Conservation (phyloP, 306 rosid species). For the Lithocarpus polystachyus region DNA sequence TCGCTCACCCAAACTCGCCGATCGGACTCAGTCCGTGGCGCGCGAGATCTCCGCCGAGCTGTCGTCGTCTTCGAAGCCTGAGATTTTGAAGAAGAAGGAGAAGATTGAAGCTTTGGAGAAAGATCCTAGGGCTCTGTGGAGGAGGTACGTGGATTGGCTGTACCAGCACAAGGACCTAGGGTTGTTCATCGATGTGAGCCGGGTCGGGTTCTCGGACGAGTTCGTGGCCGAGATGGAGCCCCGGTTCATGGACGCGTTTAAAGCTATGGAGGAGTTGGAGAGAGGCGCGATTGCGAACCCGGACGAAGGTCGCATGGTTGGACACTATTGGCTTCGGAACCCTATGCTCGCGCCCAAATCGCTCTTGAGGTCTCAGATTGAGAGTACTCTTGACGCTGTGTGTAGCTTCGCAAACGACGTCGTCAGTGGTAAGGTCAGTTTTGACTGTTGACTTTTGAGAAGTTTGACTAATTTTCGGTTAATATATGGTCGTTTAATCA, state of each 20-base stretch:
- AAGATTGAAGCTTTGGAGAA: conserved; percentile 49
- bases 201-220: conserved; percentile 90
- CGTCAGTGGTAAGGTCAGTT: conserved; percentile 92
- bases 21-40: conserved; percentile 54
- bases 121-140: conserved; percentile 73
- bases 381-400: conserved; percentile 56
- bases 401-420: conserved; percentile 63
- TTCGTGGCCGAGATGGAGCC: conserved; percentile 79
- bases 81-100: neutral
- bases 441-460: neutral
- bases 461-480: too few species aligned
- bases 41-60: conserved; percentile 55
- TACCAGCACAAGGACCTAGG: conserved; percentile 94
- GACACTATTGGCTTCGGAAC: conserved; percentile 91
- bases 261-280: conserved; percentile 82
- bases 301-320: conserved; percentile 97
- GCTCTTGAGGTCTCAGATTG: conserved; percentile 62
- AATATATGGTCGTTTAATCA: neutral
- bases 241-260: conserved; percentile 56
- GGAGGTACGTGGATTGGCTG: conserved; percentile 76
- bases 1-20: conserved; percentile 20
- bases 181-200: conserved; percentile 73
- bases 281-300: conserved; percentile 94
- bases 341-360: conserved; percentile 70
- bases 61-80: neutral